Percentiles rank a stretch among this genome's conserved stretches.
Conservation (phyloP, 2,329 filamentous ascomycete species). For the Pseudomassariella vexata region DNA sequence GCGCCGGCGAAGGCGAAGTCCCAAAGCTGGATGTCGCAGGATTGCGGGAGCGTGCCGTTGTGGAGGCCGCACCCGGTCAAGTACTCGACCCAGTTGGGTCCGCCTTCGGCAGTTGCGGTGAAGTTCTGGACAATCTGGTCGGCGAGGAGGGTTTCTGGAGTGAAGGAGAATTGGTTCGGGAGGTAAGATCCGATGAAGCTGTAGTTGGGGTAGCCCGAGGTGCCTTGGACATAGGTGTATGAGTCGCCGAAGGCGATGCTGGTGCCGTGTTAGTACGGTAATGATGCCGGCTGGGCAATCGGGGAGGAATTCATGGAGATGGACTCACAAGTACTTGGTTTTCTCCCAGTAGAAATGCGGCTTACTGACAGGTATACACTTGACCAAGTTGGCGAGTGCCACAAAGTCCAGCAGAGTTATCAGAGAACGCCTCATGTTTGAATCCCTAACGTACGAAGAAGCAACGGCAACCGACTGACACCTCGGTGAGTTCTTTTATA, state of each 20-base stretch:
- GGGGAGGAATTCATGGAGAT: no score
- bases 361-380: no score
- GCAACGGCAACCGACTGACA: no score
- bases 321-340: no score
- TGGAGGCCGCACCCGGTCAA: conserved; percentile 41
- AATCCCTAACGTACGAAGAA: no score
- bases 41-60: conserved; percentile 32
- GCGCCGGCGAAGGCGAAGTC: conserved; percentile 49
- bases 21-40: conserved; percentile 43
- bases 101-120: conserved; percentile 40
- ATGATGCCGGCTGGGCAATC: no score
- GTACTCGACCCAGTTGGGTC: conserved; percentile 48
- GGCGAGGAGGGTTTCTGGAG: conserved; percentile 30
- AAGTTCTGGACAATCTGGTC: conserved; percentile 40
- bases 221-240: conserved; percentile 44
- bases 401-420: no score
- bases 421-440: no score
- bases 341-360: no score
- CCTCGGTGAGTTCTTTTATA: no score
- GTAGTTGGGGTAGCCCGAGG: conserved; percentile 37
- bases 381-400: no score
- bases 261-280: no score
- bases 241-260: conserved; percentile 37
- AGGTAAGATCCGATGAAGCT: conserved; percentile 42
- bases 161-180: conserved; percentile 29